Evolutionary conservation across 2,329 filamentous ascomycete genomes (phyloP).

Genomic region (Amauroascus niger): DNA sequence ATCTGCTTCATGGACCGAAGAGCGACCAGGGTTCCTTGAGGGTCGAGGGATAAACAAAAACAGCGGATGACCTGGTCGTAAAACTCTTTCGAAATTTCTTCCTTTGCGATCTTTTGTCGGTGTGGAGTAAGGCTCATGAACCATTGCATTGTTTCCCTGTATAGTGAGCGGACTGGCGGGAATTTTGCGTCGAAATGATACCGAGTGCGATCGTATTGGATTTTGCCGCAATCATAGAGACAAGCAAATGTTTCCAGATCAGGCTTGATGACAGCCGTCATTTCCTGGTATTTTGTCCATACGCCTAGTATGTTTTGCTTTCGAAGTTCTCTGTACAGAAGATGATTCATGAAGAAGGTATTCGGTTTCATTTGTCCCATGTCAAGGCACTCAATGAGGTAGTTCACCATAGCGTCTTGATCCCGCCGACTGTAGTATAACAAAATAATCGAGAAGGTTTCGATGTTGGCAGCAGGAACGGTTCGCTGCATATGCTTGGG

Average conservation of each 20-base stretch:
- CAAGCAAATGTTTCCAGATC: conserved; percentile 60
- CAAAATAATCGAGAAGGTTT: conserved; percentile 68
- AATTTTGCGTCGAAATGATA: conserved; percentile 40
- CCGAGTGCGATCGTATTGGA: conserved; percentile 41
- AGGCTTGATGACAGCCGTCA: conserved; percentile 48
- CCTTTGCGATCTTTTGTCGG: conserved; percentile 23
- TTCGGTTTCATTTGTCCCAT: conserved; percentile 57
- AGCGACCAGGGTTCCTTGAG: conserved; percentile 42
- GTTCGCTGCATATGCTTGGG: conserved; percentile 35
- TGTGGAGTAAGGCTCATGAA: conserved; percentile 27
- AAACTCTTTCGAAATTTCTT: conserved; percentile 40
- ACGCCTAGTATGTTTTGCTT: conserved; percentile 48
- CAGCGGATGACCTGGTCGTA: conserved; percentile 45
- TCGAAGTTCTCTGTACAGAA: conserved; percentile 58
- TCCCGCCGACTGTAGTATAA: conserved; percentile 59
- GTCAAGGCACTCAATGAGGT: conserved; percentile 54
- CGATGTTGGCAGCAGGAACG: conserved; percentile 55
- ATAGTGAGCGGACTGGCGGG: conserved; percentile 38
- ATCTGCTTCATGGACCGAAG: conserved; percentile 37
- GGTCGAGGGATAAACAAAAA: conserved; percentile 43
- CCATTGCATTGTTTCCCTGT: conserved; percentile 43
- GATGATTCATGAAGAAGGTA: conserved; percentile 68
- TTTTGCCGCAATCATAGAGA: conserved; percentile 50
- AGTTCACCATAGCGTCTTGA: conserved; percentile 48
- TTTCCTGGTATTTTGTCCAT: conserved; percentile 45